These are phyloP conservation scores for Colletotrichum orbiculare DNA, from an alignment of 2,329 filamentous ascomycete species.

Conservation along the genomic window DNA sequence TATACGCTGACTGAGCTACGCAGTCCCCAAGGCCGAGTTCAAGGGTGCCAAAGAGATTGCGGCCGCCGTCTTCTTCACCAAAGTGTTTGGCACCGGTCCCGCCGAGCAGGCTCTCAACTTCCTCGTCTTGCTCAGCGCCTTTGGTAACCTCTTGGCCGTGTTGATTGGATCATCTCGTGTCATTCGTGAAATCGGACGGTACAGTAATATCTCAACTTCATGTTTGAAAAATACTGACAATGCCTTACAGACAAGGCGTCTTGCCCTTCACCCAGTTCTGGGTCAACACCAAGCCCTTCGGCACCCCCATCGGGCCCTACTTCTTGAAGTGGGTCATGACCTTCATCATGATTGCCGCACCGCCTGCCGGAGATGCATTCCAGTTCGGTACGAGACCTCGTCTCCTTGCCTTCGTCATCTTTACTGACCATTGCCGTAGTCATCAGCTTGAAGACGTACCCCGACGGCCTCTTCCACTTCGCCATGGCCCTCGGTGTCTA, in stretches of 20 bases:
- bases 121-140: conserved; percentile 66
- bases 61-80: conserved; percentile 68
- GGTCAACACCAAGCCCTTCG: conserved; percentile 72
- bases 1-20: not conserved
- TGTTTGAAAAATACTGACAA: not conserved
- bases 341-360: conserved; percentile 67
- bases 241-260: conserved; percentile 61
- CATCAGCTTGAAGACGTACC: conserved; percentile 69
- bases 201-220: not conserved
- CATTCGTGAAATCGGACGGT: conserved; percentile 69
- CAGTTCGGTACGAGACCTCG: conserved; percentile 57
- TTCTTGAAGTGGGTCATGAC: conserved; percentile 68
- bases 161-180: conserved; percentile 65
- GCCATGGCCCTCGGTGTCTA: conserved; percentile 67
- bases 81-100: conserved; percentile 63
- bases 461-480: conserved; percentile 66
- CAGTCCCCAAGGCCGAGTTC: conserved; percentile 63
- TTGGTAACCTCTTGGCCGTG: conserved; percentile 68
- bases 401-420: accelerated
- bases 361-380: conserved; percentile 73
- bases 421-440: conserved; percentile 50
- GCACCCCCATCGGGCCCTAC: conserved; percentile 71
- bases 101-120: conserved; percentile 67
- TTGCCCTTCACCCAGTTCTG: conserved; percentile 70
- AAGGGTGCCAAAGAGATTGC: conserved; percentile 62